Conservation (phyloP, 805 yeast species). For the Zygosaccharomyces kombuchaensis region DNA sequence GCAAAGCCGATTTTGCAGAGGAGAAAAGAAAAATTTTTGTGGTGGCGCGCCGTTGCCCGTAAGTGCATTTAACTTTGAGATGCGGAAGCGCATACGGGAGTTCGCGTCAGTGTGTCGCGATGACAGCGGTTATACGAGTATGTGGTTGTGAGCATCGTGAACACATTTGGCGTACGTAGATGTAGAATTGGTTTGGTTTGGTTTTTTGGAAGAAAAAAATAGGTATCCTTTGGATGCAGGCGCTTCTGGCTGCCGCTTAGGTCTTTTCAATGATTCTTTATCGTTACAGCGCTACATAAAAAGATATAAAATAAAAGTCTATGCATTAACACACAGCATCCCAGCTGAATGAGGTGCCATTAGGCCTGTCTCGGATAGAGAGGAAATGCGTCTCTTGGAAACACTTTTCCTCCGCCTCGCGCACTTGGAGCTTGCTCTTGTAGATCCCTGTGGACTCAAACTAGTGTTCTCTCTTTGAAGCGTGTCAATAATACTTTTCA, state of each 20-base stretch:
- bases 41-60: not conserved
- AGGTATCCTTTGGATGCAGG: no score
- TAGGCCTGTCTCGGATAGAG: not conserved
- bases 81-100: not conserved
- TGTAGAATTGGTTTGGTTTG: no score
- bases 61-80: not conserved
- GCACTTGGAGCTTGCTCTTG: not conserved
- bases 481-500: not conserved
- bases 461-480: not conserved
- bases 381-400: not conserved
- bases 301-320: not conserved
- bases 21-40: not conserved
- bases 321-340: slow-evolving; percentile 1
- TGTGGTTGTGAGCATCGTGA: not conserved
- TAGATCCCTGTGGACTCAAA: not conserved
- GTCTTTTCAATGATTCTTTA: no score
- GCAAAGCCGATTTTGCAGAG: not conserved
- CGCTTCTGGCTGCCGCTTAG: no score
- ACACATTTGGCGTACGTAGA: no score
- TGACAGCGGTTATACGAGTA: not conserved
- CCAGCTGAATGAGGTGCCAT: not conserved
- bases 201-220: no score
- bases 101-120: not conserved
- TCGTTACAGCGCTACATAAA: not conserved
- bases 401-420: not conserved